These are phyloP conservation scores for Skeletonema tropicum DNA, from an alignment of 108 stramenopile species.

Conservation along the genomic window DNA sequence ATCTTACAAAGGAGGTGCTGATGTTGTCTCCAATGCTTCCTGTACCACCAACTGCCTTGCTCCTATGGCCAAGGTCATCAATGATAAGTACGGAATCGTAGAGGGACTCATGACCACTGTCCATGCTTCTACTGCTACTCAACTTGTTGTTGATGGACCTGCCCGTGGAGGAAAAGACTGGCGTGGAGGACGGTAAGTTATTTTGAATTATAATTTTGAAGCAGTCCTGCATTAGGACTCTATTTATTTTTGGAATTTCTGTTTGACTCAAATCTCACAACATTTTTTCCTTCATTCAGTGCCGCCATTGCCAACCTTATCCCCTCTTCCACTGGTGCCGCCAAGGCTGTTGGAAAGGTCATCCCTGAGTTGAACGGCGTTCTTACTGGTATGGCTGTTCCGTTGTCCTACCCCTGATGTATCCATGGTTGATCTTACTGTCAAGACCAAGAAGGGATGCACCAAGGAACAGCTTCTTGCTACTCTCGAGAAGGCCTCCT, in stretches of 20 bases:
- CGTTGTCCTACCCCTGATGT: conserved; percentile 93
- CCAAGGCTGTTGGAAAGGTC: conserved; percentile 97
- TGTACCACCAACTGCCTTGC: conserved; percentile 99
- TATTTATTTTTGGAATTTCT: background rate
- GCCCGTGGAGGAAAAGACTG: conserved; percentile 91
- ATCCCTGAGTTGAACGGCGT: conserved; percentile 96
- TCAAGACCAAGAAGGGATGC: conserved; percentile 89
- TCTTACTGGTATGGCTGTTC: conserved; percentile 93
- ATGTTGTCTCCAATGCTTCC: conserved; percentile 97
- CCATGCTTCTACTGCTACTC: conserved; percentile 97
- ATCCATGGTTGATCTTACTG: conserved; percentile 95
- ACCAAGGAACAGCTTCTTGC: conserved; percentile 88
- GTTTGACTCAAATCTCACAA: background rate
- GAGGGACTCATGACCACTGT: conserved; percentile 99
- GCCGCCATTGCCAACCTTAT: conserved; percentile 84
- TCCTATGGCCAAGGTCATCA: conserved; percentile 96
- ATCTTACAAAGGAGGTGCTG: conserved; percentile 74
- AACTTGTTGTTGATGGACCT: conserved; percentile 97
- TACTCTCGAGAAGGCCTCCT: conserved; percentile 92
- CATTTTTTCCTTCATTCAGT: conserved; percentile 22
- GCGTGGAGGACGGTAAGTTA: conserved; percentile 62
- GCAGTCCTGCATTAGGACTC: background rate
- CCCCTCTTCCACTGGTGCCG: conserved; percentile 93
- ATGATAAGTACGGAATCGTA: conserved; percentile 95
- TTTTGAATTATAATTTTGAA: background rate